A percentile compares a stretch with the other conserved stretches of the same genome.
phyloP scores from a whole-genome alignment of 441 rosid species.

The Euphorbia schlechtendalii region DNA sequence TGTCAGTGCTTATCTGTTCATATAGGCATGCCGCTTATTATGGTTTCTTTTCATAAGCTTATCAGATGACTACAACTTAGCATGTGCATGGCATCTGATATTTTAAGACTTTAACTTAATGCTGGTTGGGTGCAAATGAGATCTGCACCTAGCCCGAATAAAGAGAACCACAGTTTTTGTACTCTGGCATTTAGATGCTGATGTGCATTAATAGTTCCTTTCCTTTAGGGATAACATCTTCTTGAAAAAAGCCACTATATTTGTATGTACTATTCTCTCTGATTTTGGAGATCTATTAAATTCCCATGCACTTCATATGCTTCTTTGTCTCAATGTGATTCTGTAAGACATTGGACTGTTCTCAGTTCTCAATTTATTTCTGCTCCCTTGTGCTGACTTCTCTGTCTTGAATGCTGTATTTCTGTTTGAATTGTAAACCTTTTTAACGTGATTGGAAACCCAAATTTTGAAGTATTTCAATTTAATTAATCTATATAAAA shows the following conservation, averaged over 20 bases:
- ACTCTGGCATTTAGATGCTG: not conserved
- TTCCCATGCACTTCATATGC: not conserved
- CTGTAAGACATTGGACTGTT: too few species aligned
- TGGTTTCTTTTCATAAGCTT: not conserved
- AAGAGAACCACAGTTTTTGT: not conserved
- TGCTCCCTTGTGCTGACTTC: too few species aligned
- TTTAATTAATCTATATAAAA: too few species aligned
- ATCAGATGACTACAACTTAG: not conserved
- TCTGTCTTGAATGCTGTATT: too few species aligned
- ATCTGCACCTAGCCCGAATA: not conserved
- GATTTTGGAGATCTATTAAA: not conserved
- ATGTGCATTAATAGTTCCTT: too few species aligned
- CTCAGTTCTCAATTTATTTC: too few species aligned
- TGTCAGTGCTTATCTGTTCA: too few species aligned
- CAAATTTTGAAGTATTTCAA: too few species aligned
- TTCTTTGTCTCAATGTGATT: too few species aligned
- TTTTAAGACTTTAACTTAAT: not conserved
- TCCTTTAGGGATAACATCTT: not conserved
- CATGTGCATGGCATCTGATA: not conserved
- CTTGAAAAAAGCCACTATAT: not conserved
- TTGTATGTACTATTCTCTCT: not conserved
- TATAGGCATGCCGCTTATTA: too few species aligned
- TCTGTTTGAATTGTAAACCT: not conserved
- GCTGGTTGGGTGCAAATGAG: not conserved
- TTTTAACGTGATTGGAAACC: too few species aligned